Evolutionary conservation across 163 green algal genomes (phyloP), one percentile per base, ranked within the genome.

Genomic region (Picocystis sp.): DNA sequence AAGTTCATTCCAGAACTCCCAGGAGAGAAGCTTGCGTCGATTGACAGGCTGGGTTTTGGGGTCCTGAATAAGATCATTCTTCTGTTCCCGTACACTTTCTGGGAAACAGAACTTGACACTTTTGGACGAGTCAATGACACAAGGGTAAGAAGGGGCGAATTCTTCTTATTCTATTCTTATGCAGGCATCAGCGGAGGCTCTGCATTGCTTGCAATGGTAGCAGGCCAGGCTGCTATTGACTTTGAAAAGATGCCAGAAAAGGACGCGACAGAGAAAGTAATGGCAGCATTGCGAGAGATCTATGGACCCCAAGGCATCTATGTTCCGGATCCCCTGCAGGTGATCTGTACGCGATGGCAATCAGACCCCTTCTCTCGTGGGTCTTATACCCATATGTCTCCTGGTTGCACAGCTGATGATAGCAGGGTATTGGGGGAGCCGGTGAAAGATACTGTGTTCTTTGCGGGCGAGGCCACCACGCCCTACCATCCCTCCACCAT

Each of bases 81-180:
- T 61, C 64, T 92, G 8, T 95, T 95, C 64, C 81, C 81, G 3
- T 47, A 69, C 21, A 62, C 60, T 17, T 95, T 95, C 60, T 95
- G 86, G 86, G 76, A 67, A 43, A 50, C 63, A 14, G 24, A 57
- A 0, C n/a, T 71, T 3, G 86, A 95, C 71, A 93, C 87, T 55
- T 92, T 95, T 70, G 83, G 84, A 1, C 71, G 70, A 21, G 58
- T 92, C 22, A 48, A 57, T 5, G 50, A 65, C 19, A 60, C 66
- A 13, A 53, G 55, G 0, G 49, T 47, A 11, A 29, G 75, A 9
- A 70, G 81, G 0, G 89, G 89, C n/a, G 67, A 83, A 34, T 84
- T 74, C 67, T 97, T 92, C 67, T 71, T 97, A 2, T 92, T 93
- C 63, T 94, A 94, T 72, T 80, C 69, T 17, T 93, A 86, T 63